These are phyloP conservation scores for Trypanosoma cruzi DNA, from an alignment of 208 protist genomes.

Conservation along the genomic window DNA sequence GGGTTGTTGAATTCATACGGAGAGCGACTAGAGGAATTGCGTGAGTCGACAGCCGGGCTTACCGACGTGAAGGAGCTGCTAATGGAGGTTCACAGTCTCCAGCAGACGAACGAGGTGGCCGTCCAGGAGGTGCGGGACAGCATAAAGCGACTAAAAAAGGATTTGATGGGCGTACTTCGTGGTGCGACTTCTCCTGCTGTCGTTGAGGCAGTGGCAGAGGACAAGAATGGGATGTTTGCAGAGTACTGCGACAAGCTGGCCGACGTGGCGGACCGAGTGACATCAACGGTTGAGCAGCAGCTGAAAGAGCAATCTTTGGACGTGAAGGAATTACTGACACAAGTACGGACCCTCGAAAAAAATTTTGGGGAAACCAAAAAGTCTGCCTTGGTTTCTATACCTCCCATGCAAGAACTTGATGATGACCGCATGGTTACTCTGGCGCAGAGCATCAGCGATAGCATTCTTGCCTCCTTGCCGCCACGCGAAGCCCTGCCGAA, in stretches of 20 bases:
- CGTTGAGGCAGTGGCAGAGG: constrained; percentile 23
- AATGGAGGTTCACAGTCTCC: constrained; percentile 31
- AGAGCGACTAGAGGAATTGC: constrained; percentile 28
- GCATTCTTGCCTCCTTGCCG: constrained; percentile 49
- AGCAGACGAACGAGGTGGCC: constrained; percentile 19
- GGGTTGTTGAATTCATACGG: constrained; percentile 21
- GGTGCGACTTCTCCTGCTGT: constrained; percentile 21
- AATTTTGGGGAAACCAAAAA: constrained; percentile 6
- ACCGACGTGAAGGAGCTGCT: constrained; percentile 21
- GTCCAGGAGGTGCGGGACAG: constrained; percentile 15
- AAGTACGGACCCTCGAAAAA: constrained; percentile 17
- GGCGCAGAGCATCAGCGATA: constrained; percentile 74
- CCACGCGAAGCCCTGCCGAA: constrained; percentile 9
- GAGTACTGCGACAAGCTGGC: constrained; percentile 37
- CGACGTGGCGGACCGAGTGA: constrained; percentile 39
- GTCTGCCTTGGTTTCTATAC: constrained; percentile 15
- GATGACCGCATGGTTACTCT: constrained; percentile 53
- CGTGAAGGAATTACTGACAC: constrained; percentile 15
- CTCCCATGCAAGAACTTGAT: constrained; percentile 27
- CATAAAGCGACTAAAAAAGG: constrained; percentile 48
- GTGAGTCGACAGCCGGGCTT: constrained; percentile 10
- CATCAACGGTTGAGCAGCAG: constrained; percentile 32
- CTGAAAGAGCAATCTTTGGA: constrained; percentile 20
- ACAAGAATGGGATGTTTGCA: constrained; percentile 23
- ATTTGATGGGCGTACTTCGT: constrained; percentile 8